Evolutionary conservation across 495 filamentous ascomycete genomes (phyloP), one percentile per base, ranked within the genome.

Genomic region (Hapsidospora chrysogenum): DNA sequence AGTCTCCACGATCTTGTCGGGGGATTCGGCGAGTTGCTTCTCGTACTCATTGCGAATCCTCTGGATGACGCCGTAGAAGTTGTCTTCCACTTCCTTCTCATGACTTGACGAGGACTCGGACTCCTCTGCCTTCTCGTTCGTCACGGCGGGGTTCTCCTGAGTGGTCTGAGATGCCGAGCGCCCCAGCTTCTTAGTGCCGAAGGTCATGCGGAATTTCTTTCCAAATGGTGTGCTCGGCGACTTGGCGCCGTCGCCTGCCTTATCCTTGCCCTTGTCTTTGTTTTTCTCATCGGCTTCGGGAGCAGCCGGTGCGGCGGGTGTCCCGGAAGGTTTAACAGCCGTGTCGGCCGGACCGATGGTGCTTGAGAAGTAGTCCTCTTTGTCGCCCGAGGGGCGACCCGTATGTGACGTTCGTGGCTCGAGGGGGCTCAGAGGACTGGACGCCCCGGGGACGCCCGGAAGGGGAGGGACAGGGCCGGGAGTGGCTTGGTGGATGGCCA

Each of bases 191-290:
- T 87, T 92, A 47, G 61, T 70, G 31, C 74, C 70, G 49, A 80
- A 79, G 4, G 80, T 75, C 72, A 85, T 83, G 11, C 75, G 70
- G 54, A 94, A 86, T 47, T 87, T 89, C 60, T 87, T 89, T 3
- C 76, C 72, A 47, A 92, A 92, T 9, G 82, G 54, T 1, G 71
- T 77, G 16, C 64, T 65, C 1, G 70, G 63, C 26, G 77, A 74
- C 48, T 86, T 92, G 20, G 20, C 25, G 14, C 60, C 53, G 38
- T 55, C 74, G 52, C 27, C 67, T 3, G 83, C 79, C 19, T 67
- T 74, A 25, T 85, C 56, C 30, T 48, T 74, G 31, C 78, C 74
- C 44, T 76, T 81, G 18, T 76, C 76, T 8, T 61, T 68, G 31
- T 83, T 54, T 29, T 56, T 56, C 15, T 61, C 57, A 28, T 61